A percentile compares a stretch with the other conserved stretches of the same genome.
phyloP scores from a whole-genome alignment of 306 rosid species.

The Lotus japonicus region DNA sequence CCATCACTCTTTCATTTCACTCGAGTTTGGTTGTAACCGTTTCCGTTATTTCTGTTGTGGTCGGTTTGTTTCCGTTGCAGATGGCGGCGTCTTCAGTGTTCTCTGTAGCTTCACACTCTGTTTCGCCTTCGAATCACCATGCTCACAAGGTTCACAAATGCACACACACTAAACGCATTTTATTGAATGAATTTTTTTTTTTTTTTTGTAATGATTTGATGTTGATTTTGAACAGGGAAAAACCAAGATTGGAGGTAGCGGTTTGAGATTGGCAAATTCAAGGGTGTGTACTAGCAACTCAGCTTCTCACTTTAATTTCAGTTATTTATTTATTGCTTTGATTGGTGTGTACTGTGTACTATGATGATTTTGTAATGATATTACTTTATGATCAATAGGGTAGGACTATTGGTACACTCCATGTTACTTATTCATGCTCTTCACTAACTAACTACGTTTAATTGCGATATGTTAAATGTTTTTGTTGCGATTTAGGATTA shows the following conservation, averaged over 20 bases:
- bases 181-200: too few relatives aligned
- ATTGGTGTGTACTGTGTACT: neutral
- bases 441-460: neutral
- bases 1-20: too few relatives aligned
- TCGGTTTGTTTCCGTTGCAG: neutral
- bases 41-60: neutral
- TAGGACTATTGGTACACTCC: neutral
- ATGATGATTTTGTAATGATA: neutral
- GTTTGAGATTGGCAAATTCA: constrained; percentile 36
- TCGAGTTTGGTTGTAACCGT: neutral
- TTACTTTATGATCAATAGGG: constrained; percentile 2
- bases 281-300: constrained; percentile 27
- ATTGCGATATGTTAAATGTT: neutral
- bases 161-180: neutral
- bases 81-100: constrained; percentile 60
- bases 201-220: neutral
- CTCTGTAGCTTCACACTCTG: constrained; percentile 36
- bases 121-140: constrained; percentile 34
- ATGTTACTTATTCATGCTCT: neutral
- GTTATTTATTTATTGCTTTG: neutral
- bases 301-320: neutral
- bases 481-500: too few relatives aligned
- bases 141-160: constrained; percentile 40
- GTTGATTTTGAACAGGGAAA: constrained; percentile 44
- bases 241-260: constrained; percentile 32